phyloP scores from a whole-genome alignment of 78 protist genomes.

The Tieghemostelium lacteum region DNA sequence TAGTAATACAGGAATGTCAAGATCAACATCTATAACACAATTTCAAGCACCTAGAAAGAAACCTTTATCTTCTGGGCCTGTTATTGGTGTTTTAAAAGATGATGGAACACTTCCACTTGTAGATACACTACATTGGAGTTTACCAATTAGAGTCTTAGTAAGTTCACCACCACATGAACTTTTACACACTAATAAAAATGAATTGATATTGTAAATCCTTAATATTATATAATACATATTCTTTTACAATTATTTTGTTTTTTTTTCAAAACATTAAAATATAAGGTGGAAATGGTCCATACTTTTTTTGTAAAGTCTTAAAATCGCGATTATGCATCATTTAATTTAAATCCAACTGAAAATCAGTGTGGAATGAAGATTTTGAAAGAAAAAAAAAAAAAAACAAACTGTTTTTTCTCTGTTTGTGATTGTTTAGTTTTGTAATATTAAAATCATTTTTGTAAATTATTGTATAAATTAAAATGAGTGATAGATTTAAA shows the following conservation, averaged over 20 bases:
- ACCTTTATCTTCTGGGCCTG: slow-evolving; percentile 7
- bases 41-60: not conserved
- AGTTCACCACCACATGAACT: slow-evolving; percentile 69
- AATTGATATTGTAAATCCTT: slow-evolving; percentile 43
- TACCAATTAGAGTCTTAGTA: slow-evolving; percentile 73
- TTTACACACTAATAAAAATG: slow-evolving; percentile 58
- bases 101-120: slow-evolving; percentile 30
- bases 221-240: too few species aligned
- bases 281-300: too few species aligned
- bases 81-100: slow-evolving; percentile 42
- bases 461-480: not conserved
- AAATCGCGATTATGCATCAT: too few species aligned
- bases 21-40: slow-evolving; percentile 7
- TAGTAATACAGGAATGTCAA: slow-evolving; percentile 11
- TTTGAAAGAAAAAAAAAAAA: too few species aligned
- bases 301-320: too few species aligned
- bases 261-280: too few species aligned
- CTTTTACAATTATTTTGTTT: too few species aligned
- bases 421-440: too few species aligned
- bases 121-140: slow-evolving; percentile 77
- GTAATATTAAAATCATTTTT: too few species aligned
- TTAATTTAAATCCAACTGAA: too few species aligned
- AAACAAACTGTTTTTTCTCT: too few species aligned
- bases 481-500: slow-evolving; percentile 29
- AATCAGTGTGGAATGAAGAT: too few species aligned